Evolutionary conservation across 1,139 yeast genomes (phyloP).

Genomic region (Diutina catenulata): DNA sequence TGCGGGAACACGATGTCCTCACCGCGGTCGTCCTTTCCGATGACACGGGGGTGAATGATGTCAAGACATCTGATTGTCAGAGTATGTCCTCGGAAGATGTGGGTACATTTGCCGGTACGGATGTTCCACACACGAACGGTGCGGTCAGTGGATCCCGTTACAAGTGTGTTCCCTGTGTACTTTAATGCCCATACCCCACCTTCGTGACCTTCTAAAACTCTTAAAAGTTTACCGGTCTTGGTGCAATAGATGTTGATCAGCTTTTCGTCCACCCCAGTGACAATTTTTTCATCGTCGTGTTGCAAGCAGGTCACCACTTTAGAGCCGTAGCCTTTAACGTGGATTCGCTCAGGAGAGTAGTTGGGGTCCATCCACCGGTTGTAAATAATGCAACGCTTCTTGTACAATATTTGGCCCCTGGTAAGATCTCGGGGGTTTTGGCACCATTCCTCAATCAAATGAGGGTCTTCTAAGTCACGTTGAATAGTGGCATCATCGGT

Average conservation of each 20-base stretch:
- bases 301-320: slow-evolving; percentile 91
- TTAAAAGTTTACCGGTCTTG: slow-evolving; percentile 53
- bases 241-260: slow-evolving; percentile 76
- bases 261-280: slow-evolving; percentile 88
- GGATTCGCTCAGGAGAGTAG: slow-evolving; percentile 56
- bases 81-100: slow-evolving; percentile 80
- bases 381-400: slow-evolving; percentile 53
- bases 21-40: slow-evolving; percentile 51
- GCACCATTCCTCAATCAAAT: slow-evolving; percentile 7
- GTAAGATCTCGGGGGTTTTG: slow-evolving; percentile 22
- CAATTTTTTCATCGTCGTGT: slow-evolving; percentile 81
- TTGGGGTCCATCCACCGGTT: slow-evolving; percentile 76
- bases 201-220: slow-evolving; percentile 75
- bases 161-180: slow-evolving; percentile 71
- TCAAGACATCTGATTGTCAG: slow-evolving; percentile 89
- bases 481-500: slow-evolving; percentile 24
- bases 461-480: slow-evolving; percentile 20
- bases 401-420: slow-evolving; percentile 45
- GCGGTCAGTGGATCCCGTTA: slow-evolving; percentile 87
- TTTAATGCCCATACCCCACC: slow-evolving; percentile 99
- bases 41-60: slow-evolving; percentile 55
- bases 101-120: slow-evolving; percentile 63
- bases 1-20: slow-evolving; percentile 53
- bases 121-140: slow-evolving; percentile 89
- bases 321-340: slow-evolving; percentile 64